Conservation (phyloP, 2,329 filamentous ascomycete genomes). For the Aspergillus hiratsukae region DNA sequence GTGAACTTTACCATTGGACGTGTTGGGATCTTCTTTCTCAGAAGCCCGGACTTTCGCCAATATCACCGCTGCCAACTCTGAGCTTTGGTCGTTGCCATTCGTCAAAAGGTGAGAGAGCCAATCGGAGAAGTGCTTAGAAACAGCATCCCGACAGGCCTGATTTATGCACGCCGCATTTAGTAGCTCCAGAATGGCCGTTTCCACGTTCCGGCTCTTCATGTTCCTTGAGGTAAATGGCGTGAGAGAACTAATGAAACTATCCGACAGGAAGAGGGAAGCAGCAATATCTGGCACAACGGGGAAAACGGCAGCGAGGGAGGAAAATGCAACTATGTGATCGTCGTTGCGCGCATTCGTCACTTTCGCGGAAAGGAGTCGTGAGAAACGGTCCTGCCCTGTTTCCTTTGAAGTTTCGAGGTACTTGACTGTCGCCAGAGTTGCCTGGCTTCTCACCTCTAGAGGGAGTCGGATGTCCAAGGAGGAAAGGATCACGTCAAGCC, state of each 20-base stretch:
- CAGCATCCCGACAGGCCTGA: constrained; percentile 71
- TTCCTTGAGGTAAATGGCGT: constrained; percentile 72
- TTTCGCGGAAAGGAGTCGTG: constrained; percentile 68
- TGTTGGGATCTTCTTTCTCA: constrained; percentile 26
- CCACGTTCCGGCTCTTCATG: constrained; percentile 80
- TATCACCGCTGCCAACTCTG: constrained; percentile 63
- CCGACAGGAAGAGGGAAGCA: constrained; percentile 75
- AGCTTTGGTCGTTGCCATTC: constrained; percentile 57
- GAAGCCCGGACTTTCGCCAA: constrained; percentile 58
- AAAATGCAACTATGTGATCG: constrained; percentile 87
- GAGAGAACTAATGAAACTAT: constrained; percentile 77
- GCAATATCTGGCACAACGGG: constrained; percentile 75
- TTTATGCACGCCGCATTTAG: constrained; percentile 90
- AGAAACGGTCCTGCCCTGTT: constrained; percentile 64
- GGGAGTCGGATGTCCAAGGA: constrained; percentile 81
- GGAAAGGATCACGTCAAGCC: constrained; percentile 77
- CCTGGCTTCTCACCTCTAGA: constrained; percentile 70
- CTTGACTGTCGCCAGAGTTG: constrained; percentile 74
- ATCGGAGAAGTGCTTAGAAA: constrained; percentile 76
- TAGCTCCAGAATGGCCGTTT: constrained; percentile 81
- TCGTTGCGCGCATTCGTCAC: constrained; percentile 74
- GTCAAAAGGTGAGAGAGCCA: constrained; percentile 85
- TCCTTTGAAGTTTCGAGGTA: constrained; percentile 74
- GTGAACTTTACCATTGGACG: constrained; percentile 28
- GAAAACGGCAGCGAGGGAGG: constrained; percentile 83